Conservation (phyloP, 352 stramenopile species). For the Phytophthora hibernalis region DNA sequence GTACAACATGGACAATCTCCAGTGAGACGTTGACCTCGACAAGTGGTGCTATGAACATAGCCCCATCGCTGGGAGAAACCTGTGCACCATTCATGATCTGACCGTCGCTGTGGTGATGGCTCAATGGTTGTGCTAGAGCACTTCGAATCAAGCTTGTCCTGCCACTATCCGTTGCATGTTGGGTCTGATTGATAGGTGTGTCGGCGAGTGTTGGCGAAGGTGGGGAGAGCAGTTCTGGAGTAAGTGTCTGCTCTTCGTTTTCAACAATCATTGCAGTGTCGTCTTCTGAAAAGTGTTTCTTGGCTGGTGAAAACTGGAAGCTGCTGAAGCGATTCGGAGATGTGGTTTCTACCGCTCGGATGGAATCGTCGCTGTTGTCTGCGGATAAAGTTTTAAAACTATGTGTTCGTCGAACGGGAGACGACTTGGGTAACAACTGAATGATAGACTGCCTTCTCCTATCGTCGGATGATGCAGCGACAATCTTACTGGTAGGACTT, state of each 20-base stretch:
- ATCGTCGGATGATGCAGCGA: not conserved
- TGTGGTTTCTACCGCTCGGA: constrained; percentile 13
- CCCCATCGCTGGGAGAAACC: not conserved
- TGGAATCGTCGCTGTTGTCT: constrained; percentile 13
- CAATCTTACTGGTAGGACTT: constrained; percentile 21
- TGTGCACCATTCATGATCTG: not conserved
- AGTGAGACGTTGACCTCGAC: not conserved
- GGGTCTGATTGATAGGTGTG: not conserved
- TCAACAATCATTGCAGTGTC: not conserved
- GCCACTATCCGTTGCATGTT: not conserved
- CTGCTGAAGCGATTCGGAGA: constrained; percentile 24
- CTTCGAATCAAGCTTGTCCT: not conserved
- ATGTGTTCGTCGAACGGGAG: constrained; percentile 24
- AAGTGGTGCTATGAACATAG: not conserved
- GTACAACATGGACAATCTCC: not conserved
- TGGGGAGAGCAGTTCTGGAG: not conserved
- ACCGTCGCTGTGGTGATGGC: no score
- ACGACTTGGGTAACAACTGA: constrained; percentile 21
- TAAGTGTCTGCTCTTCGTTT: constrained; percentile 2
- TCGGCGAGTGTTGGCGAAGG: not conserved
- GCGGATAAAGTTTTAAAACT: constrained; percentile 11
- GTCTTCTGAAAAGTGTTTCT: constrained; percentile 2
- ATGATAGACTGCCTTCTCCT: constrained; percentile 16
- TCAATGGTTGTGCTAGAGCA: not conserved
- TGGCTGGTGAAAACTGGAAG: constrained; percentile 10